Conservation (phyloP, 495 filamentous ascomycete genomes). For the Staphylotrichum longicolle region DNA sequence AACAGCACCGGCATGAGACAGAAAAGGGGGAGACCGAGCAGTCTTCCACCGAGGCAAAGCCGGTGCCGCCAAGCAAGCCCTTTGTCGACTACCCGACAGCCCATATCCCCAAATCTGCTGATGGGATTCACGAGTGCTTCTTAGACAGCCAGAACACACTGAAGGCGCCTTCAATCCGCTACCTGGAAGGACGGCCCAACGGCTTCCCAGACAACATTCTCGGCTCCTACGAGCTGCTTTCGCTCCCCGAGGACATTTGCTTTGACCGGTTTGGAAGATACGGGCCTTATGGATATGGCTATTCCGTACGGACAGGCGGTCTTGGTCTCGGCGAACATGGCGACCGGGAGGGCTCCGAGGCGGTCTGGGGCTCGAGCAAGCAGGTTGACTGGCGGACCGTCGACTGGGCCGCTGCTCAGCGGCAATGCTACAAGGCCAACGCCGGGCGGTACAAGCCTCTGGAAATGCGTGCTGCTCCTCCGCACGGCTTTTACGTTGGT, state of each 20-base stretch:
- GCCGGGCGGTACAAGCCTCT: slow-evolving; percentile 60
- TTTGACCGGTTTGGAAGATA: slow-evolving; percentile 89
- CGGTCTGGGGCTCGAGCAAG: slow-evolving; percentile 64
- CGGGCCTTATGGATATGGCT: slow-evolving; percentile 88
- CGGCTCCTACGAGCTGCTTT: slow-evolving; percentile 78
- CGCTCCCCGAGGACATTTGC: slow-evolving; percentile 81
- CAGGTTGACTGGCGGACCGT: slow-evolving; percentile 72
- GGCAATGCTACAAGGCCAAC: slow-evolving; percentile 67
- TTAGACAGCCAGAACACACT: slow-evolving; percentile 61
- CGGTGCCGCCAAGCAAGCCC: slow-evolving; percentile 68
- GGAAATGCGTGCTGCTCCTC: slow-evolving; percentile 36
- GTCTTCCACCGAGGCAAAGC: slow-evolving; percentile 49
- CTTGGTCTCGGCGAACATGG: slow-evolving; percentile 75
- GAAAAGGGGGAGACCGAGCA: slow-evolving; percentile 8
- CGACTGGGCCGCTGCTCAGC: slow-evolving; percentile 72
- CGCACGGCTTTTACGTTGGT: slow-evolving; percentile 45
- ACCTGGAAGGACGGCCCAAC: slow-evolving; percentile 67
- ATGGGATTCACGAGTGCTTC: slow-evolving; percentile 67
- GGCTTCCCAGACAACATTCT: slow-evolving; percentile 81
- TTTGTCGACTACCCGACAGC: slow-evolving; percentile 64
- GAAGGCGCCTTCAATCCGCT: slow-evolving; percentile 64
- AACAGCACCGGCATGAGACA: slow-evolving; percentile 21
- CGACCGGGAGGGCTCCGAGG: slow-evolving; percentile 69
- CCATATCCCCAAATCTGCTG: slow-evolving; percentile 46
- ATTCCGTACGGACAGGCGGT: slow-evolving; percentile 71